These are phyloP conservation scores for Scutellaria galericulata DNA, from an alignment of 257 asterid species.

Conservation along the genomic window DNA sequence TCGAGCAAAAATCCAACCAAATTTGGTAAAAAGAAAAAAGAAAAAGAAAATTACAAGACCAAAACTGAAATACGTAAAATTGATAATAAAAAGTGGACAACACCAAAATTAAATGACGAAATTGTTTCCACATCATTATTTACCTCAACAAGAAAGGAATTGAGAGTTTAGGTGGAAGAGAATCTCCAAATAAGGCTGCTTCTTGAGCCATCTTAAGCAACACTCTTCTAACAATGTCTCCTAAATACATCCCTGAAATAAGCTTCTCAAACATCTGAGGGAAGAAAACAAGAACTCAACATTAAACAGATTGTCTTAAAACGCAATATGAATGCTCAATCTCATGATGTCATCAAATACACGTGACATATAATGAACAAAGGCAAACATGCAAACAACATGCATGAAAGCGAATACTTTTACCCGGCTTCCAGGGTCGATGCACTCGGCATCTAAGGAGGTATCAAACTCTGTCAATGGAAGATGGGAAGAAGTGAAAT, in stretches of 20 bases:
- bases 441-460: constrained; percentile 60
- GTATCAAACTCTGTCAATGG: constrained; percentile 72
- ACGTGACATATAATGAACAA: too few species aligned
- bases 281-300: constrained; percentile 5
- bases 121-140: not conserved
- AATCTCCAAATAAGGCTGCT: constrained; percentile 66
- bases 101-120: too few species aligned
- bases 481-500: constrained; percentile 64
- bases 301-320: not conserved
- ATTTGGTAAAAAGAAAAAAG: too few species aligned
- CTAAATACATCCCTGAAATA: constrained; percentile 72
- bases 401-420: not conserved
- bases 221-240: constrained; percentile 81
- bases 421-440: constrained; percentile 62
- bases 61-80: too few species aligned
- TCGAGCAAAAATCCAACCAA: too few species aligned
- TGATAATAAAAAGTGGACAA: too few species aligned
- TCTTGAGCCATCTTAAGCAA: constrained; percentile 67
- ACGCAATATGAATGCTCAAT: not conserved
- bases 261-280: constrained; percentile 79
- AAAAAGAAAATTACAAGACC: too few species aligned
- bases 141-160: constrained; percentile 65
- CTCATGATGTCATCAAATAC: too few species aligned
- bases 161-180: constrained; percentile 61
- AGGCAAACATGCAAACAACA: too few species aligned